Evolutionary conservation across 2,329 filamentous ascomycete genomes (phyloP).

Genomic region (Fonsecaea erecta): DNA sequence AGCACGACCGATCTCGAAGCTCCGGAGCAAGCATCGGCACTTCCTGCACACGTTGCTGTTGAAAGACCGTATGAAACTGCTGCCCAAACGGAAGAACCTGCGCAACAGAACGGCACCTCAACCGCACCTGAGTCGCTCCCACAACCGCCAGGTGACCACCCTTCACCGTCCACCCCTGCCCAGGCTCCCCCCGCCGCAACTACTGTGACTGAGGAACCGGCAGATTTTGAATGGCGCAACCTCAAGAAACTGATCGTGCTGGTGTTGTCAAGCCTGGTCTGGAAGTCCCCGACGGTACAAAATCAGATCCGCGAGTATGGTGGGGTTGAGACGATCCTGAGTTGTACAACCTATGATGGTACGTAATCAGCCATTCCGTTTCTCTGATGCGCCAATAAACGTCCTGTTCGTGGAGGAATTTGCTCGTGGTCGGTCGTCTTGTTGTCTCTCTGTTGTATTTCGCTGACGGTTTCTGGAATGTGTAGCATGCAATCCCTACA

Average conservation of each 20-base stretch:
- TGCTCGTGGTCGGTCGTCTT: no score
- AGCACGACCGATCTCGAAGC: slow-evolving; percentile 27
- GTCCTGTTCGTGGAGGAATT: not conserved
- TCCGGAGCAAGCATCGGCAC: slow-evolving; percentile 39
- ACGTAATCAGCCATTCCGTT: slow-evolving; percentile 49
- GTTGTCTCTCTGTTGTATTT: no score
- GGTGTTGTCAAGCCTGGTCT: slow-evolving; percentile 85
- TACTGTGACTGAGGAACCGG: slow-evolving; percentile 62
- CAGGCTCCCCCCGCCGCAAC: slow-evolving; percentile 52
- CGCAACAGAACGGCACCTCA: slow-evolving; percentile 1
- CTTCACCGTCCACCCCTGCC: slow-evolving; percentile 40
- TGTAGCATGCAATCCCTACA: slow-evolving; percentile 72
- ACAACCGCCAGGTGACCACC: not conserved
- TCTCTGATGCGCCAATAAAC: not conserved
- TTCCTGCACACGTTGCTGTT: slow-evolving; percentile 54
- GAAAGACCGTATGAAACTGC: slow-evolving; percentile 67
- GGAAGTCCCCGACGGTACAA: slow-evolving; percentile 83
- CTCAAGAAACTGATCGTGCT: slow-evolving; percentile 92
- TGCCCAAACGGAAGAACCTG: slow-evolving; percentile 5
- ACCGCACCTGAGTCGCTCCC: slow-evolving; percentile 19
- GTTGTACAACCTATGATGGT: slow-evolving; percentile 88
- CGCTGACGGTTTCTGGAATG: not conserved
- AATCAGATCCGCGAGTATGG: slow-evolving; percentile 83
- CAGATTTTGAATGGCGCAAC: slow-evolving; percentile 74
- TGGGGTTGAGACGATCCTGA: slow-evolving; percentile 83